A percentile compares a stretch with the other conserved stretches of the same genome.
Conservation (phyloP, 495 filamentous ascomycete genomes). For the Umbilicaria muhlenbergii region DNA sequence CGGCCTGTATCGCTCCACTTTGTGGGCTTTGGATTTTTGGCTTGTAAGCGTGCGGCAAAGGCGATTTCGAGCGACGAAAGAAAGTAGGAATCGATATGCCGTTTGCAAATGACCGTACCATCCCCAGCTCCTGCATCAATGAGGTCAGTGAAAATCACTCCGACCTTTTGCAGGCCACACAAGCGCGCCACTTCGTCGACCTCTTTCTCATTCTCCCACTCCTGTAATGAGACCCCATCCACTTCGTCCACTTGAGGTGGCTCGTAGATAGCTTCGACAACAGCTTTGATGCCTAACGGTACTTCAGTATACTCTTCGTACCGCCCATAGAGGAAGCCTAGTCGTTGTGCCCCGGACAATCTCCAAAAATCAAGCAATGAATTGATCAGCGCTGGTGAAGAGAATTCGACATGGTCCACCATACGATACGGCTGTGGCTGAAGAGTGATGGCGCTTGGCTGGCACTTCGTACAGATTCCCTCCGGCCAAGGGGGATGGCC, state of each 20-base stretch:
- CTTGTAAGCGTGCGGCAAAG: conserved; percentile 78
- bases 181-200: conserved; percentile 65
- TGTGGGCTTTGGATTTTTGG: conserved; percentile 71
- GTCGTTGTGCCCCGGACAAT: conserved; percentile 55
- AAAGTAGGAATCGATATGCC: conserved; percentile 89
- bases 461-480: conserved; percentile 98
- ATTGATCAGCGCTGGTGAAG: conserved; percentile 66
- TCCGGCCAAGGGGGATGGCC: conserved; percentile 89
- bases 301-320: conserved; percentile 88
- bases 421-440: conserved; percentile 91
- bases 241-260: conserved; percentile 79
- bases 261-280: conserved; percentile 97
- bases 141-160: conserved; percentile 91
- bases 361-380: conserved; percentile 86
- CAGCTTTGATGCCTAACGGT: conserved; percentile 84
- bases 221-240: conserved; percentile 77
- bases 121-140: conserved; percentile 66
- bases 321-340: conserved; percentile 83
- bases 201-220: conserved; percentile 79
- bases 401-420: conserved; percentile 97
- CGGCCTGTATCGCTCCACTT: conserved; percentile 95
- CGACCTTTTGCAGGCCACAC: conserved; percentile 81
- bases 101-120: conserved; percentile 81
- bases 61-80: conserved; percentile 83
- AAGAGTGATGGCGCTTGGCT: conserved; percentile 91